Evolutionary conservation across 1,284 basidiomycete genomes (phyloP), one percentile per base, ranked within the genome.

Genomic region (Boletus semigastroideus): DNA sequence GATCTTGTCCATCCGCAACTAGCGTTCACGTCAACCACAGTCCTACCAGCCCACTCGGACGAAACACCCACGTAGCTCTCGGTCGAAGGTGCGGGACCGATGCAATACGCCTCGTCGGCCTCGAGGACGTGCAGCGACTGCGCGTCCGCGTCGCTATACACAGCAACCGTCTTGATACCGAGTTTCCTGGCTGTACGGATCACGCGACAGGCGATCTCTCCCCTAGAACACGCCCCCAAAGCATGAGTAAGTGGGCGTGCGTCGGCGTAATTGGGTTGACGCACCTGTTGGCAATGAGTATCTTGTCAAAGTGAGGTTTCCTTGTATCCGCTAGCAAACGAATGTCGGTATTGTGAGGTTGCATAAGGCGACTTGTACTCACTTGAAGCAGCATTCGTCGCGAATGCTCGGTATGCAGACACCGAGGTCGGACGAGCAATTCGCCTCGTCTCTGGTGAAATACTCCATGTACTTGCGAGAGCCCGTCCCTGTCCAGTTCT

Each of bases 31-130:
- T 60, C 45, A 49, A 57, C 42, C 22, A 7, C 34, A 12, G 30
- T 16, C 0, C n/a, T 11, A 22, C 22, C 22, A 22, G 22, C 22
- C n/a, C 10, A n/a, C 6, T 39, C 39, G 11, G 4, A 51, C 27
- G 10, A 42, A 4, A 31, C 19, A 78, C 86, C 67, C 52, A 92
- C 90, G 74, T 98, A 97, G 62, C 92, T 94, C 67, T 96, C 87
- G 0, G 87, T 72, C 0, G 92, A 94, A 0, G 87, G 86, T 1
- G 94, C 90, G 16, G 92, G 92, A 1, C 95, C 94, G 46, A 98
- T 94, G 60, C 89, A 91, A 66, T 92, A 95, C 5, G 94, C 94
- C 66, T 98, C 94, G 65, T 98, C 94, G n/a, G 95, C 94, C 73
- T 89, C 68, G 53, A 80, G 72, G 20, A 94, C 93, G 70, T 96